These are phyloP conservation scores for Scutellaria galericulata DNA, from an alignment of 257 asterid genomes.

Conservation along the genomic window DNA sequence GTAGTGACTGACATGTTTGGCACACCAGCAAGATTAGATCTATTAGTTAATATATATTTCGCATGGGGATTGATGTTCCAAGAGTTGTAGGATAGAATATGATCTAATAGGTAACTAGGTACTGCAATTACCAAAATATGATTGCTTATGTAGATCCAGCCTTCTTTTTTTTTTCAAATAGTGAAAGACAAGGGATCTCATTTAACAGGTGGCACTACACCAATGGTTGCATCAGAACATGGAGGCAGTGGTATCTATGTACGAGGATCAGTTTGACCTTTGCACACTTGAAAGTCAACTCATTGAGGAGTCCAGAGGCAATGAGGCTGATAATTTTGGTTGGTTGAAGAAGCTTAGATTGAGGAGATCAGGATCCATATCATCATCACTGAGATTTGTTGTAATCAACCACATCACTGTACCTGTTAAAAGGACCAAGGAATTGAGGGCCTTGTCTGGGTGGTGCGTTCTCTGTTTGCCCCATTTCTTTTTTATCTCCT, in stretches of 20 bases:
- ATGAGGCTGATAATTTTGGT: constrained; percentile 48
- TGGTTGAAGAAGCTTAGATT: constrained; percentile 79
- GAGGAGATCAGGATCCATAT: constrained; percentile 48
- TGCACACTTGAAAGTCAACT: constrained; percentile 60
- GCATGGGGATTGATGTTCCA: constrained; percentile 21
- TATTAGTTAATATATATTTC: not conserved
- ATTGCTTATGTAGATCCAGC: not conserved
- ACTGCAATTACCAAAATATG: not conserved
- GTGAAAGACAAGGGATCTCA: constrained; percentile 25
- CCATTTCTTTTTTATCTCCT: constrained; percentile 6
- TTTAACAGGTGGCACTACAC: constrained; percentile 75
- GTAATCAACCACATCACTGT: constrained; percentile 61
- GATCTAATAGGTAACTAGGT: constrained; percentile 10
- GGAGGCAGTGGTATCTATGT: constrained; percentile 93
- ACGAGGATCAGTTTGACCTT: constrained; percentile 88
- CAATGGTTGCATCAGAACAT: constrained; percentile 95
- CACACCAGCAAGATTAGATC: constrained; percentile 12
- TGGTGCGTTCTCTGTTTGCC: constrained; percentile 57
- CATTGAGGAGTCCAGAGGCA: constrained; percentile 47
- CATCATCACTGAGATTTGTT: constrained; percentile 49
- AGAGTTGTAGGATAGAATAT: constrained; percentile 18
- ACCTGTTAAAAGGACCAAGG: constrained; percentile 90
- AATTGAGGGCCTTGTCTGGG: constrained; percentile 82
- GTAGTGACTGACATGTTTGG: not conserved
- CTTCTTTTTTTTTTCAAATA: constrained; percentile 5